A percentile compares a stretch with the other conserved stretches of the same genome.
These are phyloP conservation scores for Dactylellina cionopaga DNA, from an alignment of 2,329 filamentous ascomycete genomes.

Conservation along the genomic window DNA sequence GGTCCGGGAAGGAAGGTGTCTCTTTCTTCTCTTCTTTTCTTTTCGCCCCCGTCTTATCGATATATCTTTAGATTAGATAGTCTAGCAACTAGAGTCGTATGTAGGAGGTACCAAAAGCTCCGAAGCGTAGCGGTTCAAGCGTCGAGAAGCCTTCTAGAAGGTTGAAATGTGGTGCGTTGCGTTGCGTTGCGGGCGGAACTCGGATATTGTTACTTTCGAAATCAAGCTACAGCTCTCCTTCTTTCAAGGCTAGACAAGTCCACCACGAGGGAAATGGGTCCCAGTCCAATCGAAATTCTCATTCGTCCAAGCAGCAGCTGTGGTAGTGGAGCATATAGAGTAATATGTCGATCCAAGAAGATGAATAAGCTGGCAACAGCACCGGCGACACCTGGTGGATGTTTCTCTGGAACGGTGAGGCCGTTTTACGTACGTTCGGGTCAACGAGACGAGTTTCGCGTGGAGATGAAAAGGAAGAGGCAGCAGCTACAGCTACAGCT, in stretches of 20 bases:
- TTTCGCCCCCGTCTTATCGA: too few species aligned
- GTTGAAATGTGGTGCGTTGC: neutral
- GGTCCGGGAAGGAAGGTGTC: conserved; percentile 1
- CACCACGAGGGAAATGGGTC: neutral
- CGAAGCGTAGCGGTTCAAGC: neutral
- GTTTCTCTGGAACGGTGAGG: neutral
- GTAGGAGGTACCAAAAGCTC: neutral
- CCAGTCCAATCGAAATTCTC: too few species aligned
- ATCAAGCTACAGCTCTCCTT: neutral
- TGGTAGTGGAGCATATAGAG: conserved; percentile 25
- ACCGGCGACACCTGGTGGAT: too few species aligned
- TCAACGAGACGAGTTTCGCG: conserved; percentile 24
- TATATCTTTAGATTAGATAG: neutral
- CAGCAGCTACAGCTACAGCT: conserved; percentile 3
- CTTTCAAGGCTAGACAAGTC: neutral
- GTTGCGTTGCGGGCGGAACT: conserved; percentile 16
- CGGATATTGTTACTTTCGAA: conserved; percentile 18
- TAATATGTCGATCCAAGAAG: conserved; percentile 9
- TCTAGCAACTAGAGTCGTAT: too few species aligned
- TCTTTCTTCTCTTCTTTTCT: conserved; percentile 1
- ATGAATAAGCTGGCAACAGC: too few species aligned
- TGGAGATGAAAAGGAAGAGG: conserved; percentile 17
- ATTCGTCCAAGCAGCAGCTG: conserved; percentile 16
- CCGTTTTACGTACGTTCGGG: conserved; percentile 7
- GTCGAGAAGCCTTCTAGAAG: conserved; percentile 39